phyloP scores from a whole-genome alignment of 73 alveolate genomes.

The Effrenium voratum region DNA sequence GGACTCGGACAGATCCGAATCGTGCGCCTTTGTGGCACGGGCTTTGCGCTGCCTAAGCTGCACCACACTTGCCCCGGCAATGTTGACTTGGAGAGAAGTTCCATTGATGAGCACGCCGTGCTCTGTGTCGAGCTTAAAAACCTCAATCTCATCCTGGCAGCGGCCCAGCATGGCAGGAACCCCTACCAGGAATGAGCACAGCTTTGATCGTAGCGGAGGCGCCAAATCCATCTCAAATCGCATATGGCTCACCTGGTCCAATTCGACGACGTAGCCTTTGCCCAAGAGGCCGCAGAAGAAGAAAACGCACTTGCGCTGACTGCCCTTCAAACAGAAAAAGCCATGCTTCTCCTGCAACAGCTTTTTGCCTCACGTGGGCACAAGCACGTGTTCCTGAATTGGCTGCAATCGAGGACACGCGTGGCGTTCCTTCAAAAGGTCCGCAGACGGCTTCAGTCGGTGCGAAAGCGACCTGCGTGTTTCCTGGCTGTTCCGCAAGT shows the following conservation, averaged over 20 bases:
- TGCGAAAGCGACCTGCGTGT: background rate
- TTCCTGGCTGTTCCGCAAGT: background rate
- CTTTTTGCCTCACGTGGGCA: background rate
- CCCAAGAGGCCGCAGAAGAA: background rate
- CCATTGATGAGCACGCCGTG: background rate
- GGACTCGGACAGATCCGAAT: background rate
- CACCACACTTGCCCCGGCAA: background rate
- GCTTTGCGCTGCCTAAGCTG: background rate
- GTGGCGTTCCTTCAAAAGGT: background rate
- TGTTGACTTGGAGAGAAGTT: background rate
- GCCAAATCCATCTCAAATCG: background rate
- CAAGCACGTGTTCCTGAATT: background rate
- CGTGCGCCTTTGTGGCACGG: background rate
- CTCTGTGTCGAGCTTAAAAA: background rate
- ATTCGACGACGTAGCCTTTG: background rate
- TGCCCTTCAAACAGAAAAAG: background rate
- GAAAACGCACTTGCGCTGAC: background rate
- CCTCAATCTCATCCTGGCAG: background rate
- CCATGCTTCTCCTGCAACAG: conserved; percentile 7
- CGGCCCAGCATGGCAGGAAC: background rate
- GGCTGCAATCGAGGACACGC: background rate
- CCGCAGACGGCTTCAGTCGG: background rate
- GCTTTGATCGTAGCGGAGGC: background rate
- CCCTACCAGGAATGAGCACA: background rate
- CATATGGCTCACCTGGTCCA: background rate